Base-by-base conservation (phyloP, 306 rosid genomes). In the Biancaea sappan region DNA sequence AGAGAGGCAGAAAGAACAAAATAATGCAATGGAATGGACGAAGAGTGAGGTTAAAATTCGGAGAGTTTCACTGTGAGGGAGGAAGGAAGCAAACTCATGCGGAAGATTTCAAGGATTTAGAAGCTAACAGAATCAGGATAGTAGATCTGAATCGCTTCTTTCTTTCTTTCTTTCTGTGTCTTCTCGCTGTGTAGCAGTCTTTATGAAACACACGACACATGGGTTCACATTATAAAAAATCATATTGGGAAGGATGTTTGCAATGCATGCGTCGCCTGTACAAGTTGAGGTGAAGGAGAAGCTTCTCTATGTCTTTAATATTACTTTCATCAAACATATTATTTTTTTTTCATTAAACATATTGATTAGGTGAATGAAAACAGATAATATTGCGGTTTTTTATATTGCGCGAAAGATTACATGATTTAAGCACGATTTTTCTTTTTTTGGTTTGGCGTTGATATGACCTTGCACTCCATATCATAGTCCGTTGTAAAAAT, bases 141-240 rank as follows among this genome's bases (percentile, higher is more conserved):
- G 68, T 57, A 69, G 82, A 62, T 71, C 79, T 73, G 75, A 61
- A 46, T 54, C 13, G 44, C 21, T 52, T 71, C 2, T 62, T 56
- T 51, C 71, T 54, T 48, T 26, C 61, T 7, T 19, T 56, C 56
- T 18, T 64, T 18, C n/a, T 25, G 8, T 63, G 71, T 61, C 41
- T 47, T 70, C 71, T 58, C 31, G 58, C 66, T 62, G 69, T 19
- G 69, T 24, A 68, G 74, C 78, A 63, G 74, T 51, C 28, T 71
- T 69, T 65, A 60, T 59, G 71, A 74, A 71, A 31, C 71, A 63
- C 77, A 72, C 3, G 90, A 78, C 88, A 82, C 74, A 34, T 77
- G 78, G 57, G 12, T 79, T 64, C 2, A 11, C 16, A 12, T 10
- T 4, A 21, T 63, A 21, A 62, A 67, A 29, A 56, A 26, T 51